Percentiles rank a stretch among this genome's conserved stretches.
phyloP scores from a whole-genome alignment of 345 rosid species.

The Excoecaria cochinchinensis region DNA sequence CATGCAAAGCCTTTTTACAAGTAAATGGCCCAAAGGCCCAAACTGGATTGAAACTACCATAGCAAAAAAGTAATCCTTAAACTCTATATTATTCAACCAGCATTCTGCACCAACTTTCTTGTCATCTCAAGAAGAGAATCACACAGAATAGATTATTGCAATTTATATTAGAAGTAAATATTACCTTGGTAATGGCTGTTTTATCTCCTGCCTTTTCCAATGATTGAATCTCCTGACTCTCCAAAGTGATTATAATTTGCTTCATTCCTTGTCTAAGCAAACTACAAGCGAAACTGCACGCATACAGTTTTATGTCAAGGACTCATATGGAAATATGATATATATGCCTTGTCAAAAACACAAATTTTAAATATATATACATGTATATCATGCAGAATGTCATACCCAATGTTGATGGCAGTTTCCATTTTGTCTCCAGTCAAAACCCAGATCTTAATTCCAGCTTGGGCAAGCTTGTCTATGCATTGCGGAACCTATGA shows the following conservation, averaged over 20 bases:
- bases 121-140: neutral
- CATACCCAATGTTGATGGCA: constrained; percentile 94
- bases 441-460: constrained; percentile 95
- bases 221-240: constrained; percentile 57
- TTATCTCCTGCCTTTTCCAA: constrained; percentile 75
- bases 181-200: constrained; percentile 59
- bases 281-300: constrained; percentile 85
- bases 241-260: constrained; percentile 79
- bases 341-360: neutral
- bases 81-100: neutral
- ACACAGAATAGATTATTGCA: neutral
- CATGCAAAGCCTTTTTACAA: neutral
- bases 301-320: constrained; percentile 28
- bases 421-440: constrained; percentile 99
- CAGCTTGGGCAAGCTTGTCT: constrained; percentile 97
- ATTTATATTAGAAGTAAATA: constrained; percentile 10
- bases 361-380: neutral
- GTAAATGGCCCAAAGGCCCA: neutral
- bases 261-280: constrained; percentile 95
- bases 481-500: constrained; percentile 90
- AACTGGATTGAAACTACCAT: neutral
- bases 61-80: neutral
- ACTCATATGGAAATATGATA: neutral
- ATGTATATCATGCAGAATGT: constrained; percentile 6
- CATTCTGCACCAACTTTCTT: neutral